Evolutionary conservation across 139 green algal species (phyloP).

Genomic region (Coelastrella sp.): DNA sequence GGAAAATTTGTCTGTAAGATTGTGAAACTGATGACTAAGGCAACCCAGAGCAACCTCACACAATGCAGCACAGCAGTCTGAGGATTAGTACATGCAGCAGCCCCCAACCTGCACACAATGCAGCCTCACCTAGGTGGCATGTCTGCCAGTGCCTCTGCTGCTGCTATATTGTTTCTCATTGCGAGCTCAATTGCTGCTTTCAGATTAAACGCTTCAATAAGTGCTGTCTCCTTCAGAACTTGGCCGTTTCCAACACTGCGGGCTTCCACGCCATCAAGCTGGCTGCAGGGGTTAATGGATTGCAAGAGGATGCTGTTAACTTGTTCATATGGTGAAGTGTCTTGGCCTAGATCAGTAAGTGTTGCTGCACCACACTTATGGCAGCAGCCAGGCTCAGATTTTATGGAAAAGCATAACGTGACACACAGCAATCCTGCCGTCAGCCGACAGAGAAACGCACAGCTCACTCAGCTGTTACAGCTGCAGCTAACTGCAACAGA

Average conservation of each 20-base stretch:
- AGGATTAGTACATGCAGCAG: no score
- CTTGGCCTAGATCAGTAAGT: no score
- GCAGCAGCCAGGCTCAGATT: no score
- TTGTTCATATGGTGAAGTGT: background rate
- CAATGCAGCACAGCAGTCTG: no score
- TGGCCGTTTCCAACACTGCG: conserved; percentile 88
- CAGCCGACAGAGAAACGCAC: no score
- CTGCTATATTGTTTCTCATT: conserved; percentile 80
- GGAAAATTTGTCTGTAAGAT: no score
- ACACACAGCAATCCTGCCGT: no score
- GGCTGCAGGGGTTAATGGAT: conserved; percentile 47
- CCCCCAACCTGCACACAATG: no score
- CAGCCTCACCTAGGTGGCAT: conserved; percentile 76
- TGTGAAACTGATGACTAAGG: no score
- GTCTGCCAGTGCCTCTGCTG: conserved; percentile 81
- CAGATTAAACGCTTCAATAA: conserved; percentile 94
- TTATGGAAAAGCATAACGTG: no score
- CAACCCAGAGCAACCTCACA: no score
- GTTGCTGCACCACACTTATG: background rate
- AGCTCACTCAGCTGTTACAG: background rate
- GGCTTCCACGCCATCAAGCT: conserved; percentile 76
- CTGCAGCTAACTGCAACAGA: background rate
- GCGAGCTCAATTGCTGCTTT: conserved; percentile 88
- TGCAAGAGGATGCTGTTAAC: background rate
- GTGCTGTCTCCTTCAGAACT: conserved; percentile 81